Base-by-base conservation (phyloP, 257 asterid genomes). In the Mitragyna speciosa region DNA sequence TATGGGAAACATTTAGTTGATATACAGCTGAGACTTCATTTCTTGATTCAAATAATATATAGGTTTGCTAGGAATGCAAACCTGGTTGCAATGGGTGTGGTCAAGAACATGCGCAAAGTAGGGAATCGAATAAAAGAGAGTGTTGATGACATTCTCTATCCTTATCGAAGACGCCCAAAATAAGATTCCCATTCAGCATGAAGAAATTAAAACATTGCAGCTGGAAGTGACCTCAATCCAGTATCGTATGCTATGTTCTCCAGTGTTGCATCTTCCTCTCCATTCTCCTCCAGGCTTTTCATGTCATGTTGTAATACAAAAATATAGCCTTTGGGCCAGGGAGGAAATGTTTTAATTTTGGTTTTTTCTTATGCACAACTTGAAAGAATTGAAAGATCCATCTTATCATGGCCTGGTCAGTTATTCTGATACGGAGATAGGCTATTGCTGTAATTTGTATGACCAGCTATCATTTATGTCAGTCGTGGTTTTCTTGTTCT, bases 81-180 rank as follows among this genome's bases (percentile, higher is more conserved):
- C 80, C 85, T 94, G 84, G 96, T 94, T 14, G 98, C 97, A 10
- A 92, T 69, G 73, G 96, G 97, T 65, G 98, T 94, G 54, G 95
- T 79, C 70, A 94, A 92, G 90, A 91, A 94, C 85, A 31, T 83
- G 78, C 87, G 88, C 33, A 91, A 80, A 83, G 92, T 92, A 14
- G 96, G 98, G 80, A 91, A 91, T 81, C 93, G 85, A 79, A 87
- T 94, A 78, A 94, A 91, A 81, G 92, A 84, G 76, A 81, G 84
- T 7, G 77, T 91, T 15, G 95, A 89, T 80, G 92, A 91, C 84
- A 78, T 92, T 59, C 65, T 94, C 69, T 85, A 83, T 78, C 96
- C 94, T 43, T 87, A 89, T 83, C 77, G 91, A 64, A 86, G 90
- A 68, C 85, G 90, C 51, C 96, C 97, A 66, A 93, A 93, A 88